Conservation (phyloP, 2,329 filamentous ascomycete species). For the Paracorniculantispora psalliotae region DNA sequence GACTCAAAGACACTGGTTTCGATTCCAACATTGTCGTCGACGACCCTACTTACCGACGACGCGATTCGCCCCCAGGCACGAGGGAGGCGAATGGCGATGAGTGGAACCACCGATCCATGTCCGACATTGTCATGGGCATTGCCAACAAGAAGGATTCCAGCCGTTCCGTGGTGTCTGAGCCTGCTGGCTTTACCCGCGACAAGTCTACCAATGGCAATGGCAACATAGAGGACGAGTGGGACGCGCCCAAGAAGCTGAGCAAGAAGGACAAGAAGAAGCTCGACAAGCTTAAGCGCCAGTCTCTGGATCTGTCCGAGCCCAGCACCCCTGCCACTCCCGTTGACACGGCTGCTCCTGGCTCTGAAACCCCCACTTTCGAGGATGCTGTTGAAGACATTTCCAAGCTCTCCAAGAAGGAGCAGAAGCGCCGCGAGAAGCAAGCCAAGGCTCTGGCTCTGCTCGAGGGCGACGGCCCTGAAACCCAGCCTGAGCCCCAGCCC, state of each 20-base stretch:
- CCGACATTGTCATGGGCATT: constrained; percentile 43
- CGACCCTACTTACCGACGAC: constrained; percentile 57
- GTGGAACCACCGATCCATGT: constrained; percentile 46
- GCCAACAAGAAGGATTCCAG: constrained; percentile 28
- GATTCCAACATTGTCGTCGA: constrained; percentile 66
- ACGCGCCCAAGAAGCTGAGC: constrained; percentile 31
- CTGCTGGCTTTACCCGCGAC: constrained; percentile 45
- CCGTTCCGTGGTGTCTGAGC: constrained; percentile 24
- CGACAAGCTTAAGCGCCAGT: constrained; percentile 37
- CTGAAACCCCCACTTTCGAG: constrained; percentile 18
- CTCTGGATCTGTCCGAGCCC: constrained; percentile 22
- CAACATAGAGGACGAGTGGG: constrained; percentile 21
- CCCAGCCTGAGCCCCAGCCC: constrained; percentile 19
- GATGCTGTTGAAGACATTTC: constrained; percentile 21
- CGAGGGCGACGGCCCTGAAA: background rate
- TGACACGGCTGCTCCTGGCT: constrained; percentile 9
- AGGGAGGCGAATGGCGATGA: constrained; percentile 39
- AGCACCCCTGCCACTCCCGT: constrained; percentile 13
- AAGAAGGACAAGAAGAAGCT: constrained; percentile 47
- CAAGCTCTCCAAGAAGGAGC: constrained; percentile 30
- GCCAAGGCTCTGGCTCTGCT: constrained; percentile 24
- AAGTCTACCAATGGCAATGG: constrained; percentile 21
- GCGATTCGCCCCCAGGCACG: constrained; percentile 59
- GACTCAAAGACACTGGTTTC: constrained; percentile 64
- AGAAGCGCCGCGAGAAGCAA: constrained; percentile 39